phyloP scores from a whole-genome alignment of 2,329 filamentous ascomycete genomes.

The Bisporella sp. region DNA sequence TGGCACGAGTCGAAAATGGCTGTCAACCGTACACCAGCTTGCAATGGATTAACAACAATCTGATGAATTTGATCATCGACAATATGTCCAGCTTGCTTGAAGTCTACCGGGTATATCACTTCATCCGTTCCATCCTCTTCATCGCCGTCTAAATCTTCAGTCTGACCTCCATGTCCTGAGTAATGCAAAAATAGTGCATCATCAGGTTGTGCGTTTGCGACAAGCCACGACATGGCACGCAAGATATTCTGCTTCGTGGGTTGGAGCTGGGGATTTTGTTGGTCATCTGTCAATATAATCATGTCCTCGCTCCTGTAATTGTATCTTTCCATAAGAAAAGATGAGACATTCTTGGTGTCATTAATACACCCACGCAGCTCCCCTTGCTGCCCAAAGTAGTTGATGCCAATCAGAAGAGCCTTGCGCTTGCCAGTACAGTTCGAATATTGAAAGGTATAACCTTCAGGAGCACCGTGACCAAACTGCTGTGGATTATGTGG shows the following conservation, averaged over 20 bases:
- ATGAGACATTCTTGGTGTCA: constrained; percentile 96
- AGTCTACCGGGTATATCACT: constrained; percentile 78
- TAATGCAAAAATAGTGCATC: constrained; percentile 98
- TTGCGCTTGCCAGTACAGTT: constrained; percentile 83
- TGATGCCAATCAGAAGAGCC: constrained; percentile 87
- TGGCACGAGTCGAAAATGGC: constrained; percentile 63
- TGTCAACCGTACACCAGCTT: constrained; percentile 71
- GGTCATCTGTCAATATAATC: constrained; percentile 93
- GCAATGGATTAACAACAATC: constrained; percentile 67
- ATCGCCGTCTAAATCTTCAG: constrained; percentile 69
- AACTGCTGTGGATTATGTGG: constrained; percentile 51
- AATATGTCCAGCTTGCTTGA: constrained; percentile 68
- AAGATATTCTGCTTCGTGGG: constrained; percentile 93
- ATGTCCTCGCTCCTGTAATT: constrained; percentile 92
- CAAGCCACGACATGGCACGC: constrained; percentile 96
- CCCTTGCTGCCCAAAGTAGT: constrained; percentile 88
- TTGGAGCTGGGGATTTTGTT: constrained; percentile 94
- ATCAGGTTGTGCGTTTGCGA: constrained; percentile 85
- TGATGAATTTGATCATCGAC: constrained; percentile 77
- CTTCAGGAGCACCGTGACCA: constrained; percentile 70
- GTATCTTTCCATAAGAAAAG: constrained; percentile 80
- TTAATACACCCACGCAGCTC: constrained; percentile 93
- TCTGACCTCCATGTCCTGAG: constrained; percentile 80
- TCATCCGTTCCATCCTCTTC: constrained; percentile 78
- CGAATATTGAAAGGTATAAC: constrained; percentile 84